Conservation (phyloP, 2,329 filamentous ascomycete genomes). For the Aspergillus novofumigatus region DNA sequence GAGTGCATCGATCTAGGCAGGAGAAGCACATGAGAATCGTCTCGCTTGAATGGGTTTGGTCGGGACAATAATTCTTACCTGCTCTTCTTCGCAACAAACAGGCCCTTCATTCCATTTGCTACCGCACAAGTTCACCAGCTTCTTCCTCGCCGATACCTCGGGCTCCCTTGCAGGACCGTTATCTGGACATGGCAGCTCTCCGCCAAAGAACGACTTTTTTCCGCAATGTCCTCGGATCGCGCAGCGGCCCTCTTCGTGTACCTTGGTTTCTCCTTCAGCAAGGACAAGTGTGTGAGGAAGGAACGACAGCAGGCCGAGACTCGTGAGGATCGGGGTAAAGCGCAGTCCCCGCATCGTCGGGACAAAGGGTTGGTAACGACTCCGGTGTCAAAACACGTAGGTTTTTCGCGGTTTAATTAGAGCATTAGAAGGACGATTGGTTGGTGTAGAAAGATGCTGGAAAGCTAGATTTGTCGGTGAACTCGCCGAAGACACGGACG, state of each 20-base stretch:
- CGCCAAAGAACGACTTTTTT: conserved; percentile 83
- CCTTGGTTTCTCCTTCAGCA: conserved; percentile 40
- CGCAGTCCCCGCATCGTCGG: conserved; percentile 30
- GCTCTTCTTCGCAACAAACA: conserved; percentile 78
- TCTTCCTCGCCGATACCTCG: conserved; percentile 64
- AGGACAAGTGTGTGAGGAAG: conserved; percentile 20
- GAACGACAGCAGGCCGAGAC: conserved; percentile 23
- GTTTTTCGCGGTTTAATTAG: not conserved
- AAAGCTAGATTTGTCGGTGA: not conserved
- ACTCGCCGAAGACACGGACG: not conserved
- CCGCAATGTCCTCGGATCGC: conserved; percentile 90
- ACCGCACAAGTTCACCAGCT: conserved; percentile 82
- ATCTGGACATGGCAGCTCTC: conserved; percentile 86
- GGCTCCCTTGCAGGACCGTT: conserved; percentile 78
- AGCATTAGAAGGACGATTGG: not conserved
- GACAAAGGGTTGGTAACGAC: not conserved
- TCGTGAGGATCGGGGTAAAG: conserved; percentile 21
- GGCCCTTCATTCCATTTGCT: conserved; percentile 77
- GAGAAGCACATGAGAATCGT: not conserved
- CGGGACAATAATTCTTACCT: conserved; percentile 46
- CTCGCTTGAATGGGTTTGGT: not conserved
- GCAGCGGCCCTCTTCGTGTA: conserved; percentile 82
- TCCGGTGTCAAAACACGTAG: not conserved
- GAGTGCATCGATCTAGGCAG: conserved; percentile 65
- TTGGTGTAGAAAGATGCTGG: not conserved